Evolutionary conservation across 2,329 filamentous ascomycete species (phyloP).

Genomic region (Lasiodiplodia citricola): DNA sequence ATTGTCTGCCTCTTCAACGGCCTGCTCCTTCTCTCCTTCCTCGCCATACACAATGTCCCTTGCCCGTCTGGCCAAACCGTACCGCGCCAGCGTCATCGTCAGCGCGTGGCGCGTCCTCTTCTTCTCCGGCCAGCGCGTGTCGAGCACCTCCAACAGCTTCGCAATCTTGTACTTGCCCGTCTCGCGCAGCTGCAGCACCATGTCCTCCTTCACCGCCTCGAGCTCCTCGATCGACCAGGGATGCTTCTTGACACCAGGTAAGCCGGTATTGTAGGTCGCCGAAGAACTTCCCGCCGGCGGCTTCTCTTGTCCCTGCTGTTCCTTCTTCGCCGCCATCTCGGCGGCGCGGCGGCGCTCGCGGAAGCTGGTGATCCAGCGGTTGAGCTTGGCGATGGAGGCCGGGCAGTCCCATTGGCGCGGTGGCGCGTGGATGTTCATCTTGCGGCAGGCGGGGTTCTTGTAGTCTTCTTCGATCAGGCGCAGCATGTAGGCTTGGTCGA

Average conservation of each 20-base stretch:
- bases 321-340: background rate
- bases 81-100: background rate
- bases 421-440: constrained; percentile 11
- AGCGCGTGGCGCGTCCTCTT: background rate
- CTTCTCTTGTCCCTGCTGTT: too few species aligned
- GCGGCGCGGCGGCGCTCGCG: background rate
- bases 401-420: background rate
- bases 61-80: background rate
- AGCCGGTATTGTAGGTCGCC: too few species aligned
- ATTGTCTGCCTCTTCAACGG: background rate
- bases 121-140: background rate
- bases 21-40: background rate
- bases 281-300: too few species aligned
- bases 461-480: background rate
- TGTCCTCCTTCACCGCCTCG: background rate
- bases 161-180: background rate
- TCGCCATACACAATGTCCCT: background rate
- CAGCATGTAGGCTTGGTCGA: background rate
- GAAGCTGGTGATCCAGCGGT: background rate
- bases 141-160: background rate
- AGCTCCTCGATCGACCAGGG: background rate
- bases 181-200: background rate
- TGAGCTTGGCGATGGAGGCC: background rate
- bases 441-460: background rate
- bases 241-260: too few species aligned